Conservation (phyloP, 1,139 yeast genomes). For the Blastobotrys persicus region DNA sequence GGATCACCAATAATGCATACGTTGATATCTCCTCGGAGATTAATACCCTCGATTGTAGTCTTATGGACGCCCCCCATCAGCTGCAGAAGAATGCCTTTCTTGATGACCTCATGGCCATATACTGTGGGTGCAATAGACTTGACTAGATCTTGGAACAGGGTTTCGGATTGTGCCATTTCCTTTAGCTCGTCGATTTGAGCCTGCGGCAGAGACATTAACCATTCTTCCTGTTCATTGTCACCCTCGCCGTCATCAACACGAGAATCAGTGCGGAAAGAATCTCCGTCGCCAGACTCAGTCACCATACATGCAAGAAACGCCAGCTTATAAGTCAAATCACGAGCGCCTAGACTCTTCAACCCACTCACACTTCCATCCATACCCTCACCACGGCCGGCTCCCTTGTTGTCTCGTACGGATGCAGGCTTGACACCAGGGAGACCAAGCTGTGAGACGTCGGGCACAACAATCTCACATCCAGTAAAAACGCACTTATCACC, state of each 20-base stretch:
- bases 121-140: constrained; percentile 95
- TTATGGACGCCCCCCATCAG: constrained; percentile 96
- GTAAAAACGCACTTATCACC: constrained; percentile 96
- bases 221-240: constrained; percentile 66
- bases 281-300: constrained; percentile 39
- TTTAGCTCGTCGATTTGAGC: constrained; percentile 83
- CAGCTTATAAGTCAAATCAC: constrained; percentile 88
- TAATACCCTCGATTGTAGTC: constrained; percentile 89
- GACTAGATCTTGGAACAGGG: constrained; percentile 80
- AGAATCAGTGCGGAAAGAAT: constrained; percentile 43
- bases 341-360: constrained; percentile 80
- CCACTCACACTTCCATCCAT: constrained; percentile 84
- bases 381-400: constrained; percentile 64
- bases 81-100: constrained; percentile 87
- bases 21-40: constrained; percentile 94
- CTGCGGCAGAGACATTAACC: constrained; percentile 73
- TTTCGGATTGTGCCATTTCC: constrained; percentile 88
- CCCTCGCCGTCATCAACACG: constrained; percentile 42
- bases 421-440: constrained; percentile 94
- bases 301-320: constrained; percentile 94
- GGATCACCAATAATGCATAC: constrained; percentile 98
- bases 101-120: constrained; percentile 91
- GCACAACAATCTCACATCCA: constrained; percentile 93
- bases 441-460: constrained; percentile 94
- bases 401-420: constrained; percentile 66